Evolutionary conservation across 2,329 filamentous ascomycete genomes (phyloP), one percentile per base, ranked within the genome.

Genomic region (Talaromyces verruculosus): DNA sequence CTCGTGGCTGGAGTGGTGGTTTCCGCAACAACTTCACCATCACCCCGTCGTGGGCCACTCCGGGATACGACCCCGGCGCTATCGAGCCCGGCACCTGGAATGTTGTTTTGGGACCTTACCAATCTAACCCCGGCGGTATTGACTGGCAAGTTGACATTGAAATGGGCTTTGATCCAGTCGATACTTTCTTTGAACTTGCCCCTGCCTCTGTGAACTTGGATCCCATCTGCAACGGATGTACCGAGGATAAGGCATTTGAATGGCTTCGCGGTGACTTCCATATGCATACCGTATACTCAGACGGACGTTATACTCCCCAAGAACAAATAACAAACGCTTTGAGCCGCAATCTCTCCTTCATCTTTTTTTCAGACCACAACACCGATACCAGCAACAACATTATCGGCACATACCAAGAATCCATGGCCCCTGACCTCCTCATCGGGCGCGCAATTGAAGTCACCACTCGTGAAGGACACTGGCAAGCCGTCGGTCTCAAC

Each of bases 321-420:
- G 41, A 66, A 55, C 67, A 70, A 15, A 64, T 70, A 4, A 57
- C 39, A 0, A 63, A 69, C 30, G 70, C 70, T n/a, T 19, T 70
- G 33, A 30, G 60, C 8, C 64, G 61, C 19, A 49, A 70, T 15
- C 67, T 72, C 15, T 58, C 64, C 15, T 72, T 72, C 70, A 68
- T 72, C 53, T 72, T 72, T 68, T 69, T 69, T 63, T 69, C 66
- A 19, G 71, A 72, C 15, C 71, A 72, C 62, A 72, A 72, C 62
- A 72, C 71, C 25, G 68, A 70, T 53, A 68, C 64, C 13, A 65
- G 67, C 37, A 71, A 70, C 64, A 59, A 69, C 47, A 67, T 70
- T n/a, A 65, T 67, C 45, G 71, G 68, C 19, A n/a, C 55, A 25
- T 67, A 63, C 61, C 67, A 66, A 41, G 67, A 68, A 15, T 37